Percentiles rank a stretch among this genome's conserved stretches.
Conservation (phyloP, 257 asterid species). For the Ligustrum vulgare region DNA sequence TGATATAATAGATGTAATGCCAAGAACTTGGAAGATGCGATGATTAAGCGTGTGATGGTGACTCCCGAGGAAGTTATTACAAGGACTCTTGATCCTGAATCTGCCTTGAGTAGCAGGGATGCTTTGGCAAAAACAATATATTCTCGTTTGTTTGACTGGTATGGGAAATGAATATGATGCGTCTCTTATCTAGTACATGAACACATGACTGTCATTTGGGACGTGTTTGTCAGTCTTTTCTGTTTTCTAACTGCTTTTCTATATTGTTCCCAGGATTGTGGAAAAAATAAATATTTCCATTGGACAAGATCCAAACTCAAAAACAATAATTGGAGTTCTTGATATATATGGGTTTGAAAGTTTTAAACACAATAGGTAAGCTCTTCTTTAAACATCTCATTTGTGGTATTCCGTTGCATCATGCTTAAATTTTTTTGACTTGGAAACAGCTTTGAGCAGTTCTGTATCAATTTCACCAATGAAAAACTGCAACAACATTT, state of each 20-base stretch:
- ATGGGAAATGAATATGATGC: conserved; percentile 10
- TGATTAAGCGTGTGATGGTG: conserved; percentile 95
- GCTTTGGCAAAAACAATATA: conserved; percentile 88
- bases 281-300: conserved; percentile 87
- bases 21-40: conserved; percentile 94
- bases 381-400: background rate
- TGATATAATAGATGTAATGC: conserved; percentile 74
- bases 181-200: background rate
- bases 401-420: background rate
- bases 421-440: background rate
- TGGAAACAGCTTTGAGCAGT: conserved; percentile 89
- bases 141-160: conserved; percentile 94
- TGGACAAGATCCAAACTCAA: conserved; percentile 98
- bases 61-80: conserved; percentile 97
- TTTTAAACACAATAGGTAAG: conserved; percentile 58
- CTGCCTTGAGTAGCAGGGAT: conserved; percentile 94
- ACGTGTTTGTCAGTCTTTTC: conserved; percentile 14
- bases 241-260: conserved; percentile 18
- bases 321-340: conserved; percentile 93
- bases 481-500: conserved; percentile 99
- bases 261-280: conserved; percentile 72
- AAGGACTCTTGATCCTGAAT: conserved; percentile 91
- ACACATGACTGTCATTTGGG: background rate
- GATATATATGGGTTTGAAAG: conserved; percentile 98
- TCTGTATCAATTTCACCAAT: conserved; percentile 97